phyloP scores from a whole-genome alignment of 345 rosid genomes.

The Rubroshorea leprosula region DNA sequence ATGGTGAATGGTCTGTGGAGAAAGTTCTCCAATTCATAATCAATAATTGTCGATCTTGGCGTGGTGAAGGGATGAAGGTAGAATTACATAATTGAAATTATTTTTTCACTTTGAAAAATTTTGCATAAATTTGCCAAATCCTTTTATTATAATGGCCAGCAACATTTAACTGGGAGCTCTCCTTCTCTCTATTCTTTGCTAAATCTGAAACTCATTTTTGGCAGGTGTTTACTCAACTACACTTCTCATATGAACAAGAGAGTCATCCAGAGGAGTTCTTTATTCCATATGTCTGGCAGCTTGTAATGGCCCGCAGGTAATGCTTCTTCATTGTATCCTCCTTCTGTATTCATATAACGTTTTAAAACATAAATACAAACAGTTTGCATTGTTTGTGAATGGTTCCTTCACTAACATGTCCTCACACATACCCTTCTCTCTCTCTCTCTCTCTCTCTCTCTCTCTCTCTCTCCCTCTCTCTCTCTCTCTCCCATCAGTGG shows the following conservation, averaged over 20 bases:
- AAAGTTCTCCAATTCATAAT: slow-evolving; percentile 79
- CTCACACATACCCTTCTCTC: too few relatives aligned
- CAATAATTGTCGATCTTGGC: slow-evolving; percentile 81
- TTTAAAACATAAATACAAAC: neutral
- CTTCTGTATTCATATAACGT: neutral
- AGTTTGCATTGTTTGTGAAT: neutral
- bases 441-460: too few relatives aligned
- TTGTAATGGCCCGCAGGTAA: slow-evolving; percentile 67
- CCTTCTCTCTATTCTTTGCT: neutral
- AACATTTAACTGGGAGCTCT: too few relatives aligned
- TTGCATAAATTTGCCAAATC: neutral
- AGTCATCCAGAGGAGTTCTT: slow-evolving; percentile 97
- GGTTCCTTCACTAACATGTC: too few relatives aligned
- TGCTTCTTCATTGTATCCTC: neutral
- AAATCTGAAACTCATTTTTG: neutral
- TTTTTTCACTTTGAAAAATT: neutral
- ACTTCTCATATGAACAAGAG: slow-evolving; percentile 98
- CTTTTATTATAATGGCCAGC: neutral
- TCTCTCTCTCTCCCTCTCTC: neutral
- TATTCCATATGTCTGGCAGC: slow-evolving; percentile 87
- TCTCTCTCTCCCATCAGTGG: slow-evolving; percentile 39
- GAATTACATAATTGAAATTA: neutral
- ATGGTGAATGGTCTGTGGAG: slow-evolving; percentile 96
- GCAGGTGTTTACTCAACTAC: slow-evolving; percentile 94
- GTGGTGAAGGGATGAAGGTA: slow-evolving; percentile 97